phyloP scores from a whole-genome alignment of 306 rosid species.

The Begonia peltatifolia region DNA sequence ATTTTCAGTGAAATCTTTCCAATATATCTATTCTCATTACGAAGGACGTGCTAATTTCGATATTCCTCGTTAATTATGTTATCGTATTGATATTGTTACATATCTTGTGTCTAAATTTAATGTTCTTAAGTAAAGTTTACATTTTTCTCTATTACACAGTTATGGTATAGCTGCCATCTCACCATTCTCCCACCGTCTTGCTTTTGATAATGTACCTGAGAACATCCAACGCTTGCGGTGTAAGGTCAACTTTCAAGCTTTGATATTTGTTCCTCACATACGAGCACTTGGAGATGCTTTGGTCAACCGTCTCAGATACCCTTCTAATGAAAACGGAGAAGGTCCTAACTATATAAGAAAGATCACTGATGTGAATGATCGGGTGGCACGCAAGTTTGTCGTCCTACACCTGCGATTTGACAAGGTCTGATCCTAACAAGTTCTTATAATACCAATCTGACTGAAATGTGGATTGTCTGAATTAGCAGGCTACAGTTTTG shows the following conservation, averaged over 20 bases:
- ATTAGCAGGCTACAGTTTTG: no score
- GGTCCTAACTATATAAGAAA: constrained; percentile 31
- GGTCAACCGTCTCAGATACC: constrained; percentile 57
- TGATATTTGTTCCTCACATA: constrained; percentile 76
- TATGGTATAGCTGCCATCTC: constrained; percentile 84
- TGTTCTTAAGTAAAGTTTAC: no score
- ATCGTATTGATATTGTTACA: no score
- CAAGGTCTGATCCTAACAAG: constrained; percentile 34
- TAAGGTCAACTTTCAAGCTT: constrained; percentile 91
- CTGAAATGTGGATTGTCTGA: no score
- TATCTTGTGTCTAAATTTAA: no score
- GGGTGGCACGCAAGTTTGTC: constrained; percentile 54
- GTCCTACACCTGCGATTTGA: constrained; percentile 88
- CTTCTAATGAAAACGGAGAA: constrained; percentile 15
- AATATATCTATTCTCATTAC: no score
- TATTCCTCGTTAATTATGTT: no score
- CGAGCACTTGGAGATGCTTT: constrained; percentile 80
- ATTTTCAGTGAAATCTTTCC: no score
- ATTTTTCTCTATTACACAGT: constrained; percentile 20
- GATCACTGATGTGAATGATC: constrained; percentile 25
- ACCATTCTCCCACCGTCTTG: constrained; percentile 90
- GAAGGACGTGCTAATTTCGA: no score
- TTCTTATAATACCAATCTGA: neutral
- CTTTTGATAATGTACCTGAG: constrained; percentile 79
- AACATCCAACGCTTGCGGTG: constrained; percentile 78